Conservation (phyloP, 257 asterid genomes). For the Phtheirospermum japonicum region DNA sequence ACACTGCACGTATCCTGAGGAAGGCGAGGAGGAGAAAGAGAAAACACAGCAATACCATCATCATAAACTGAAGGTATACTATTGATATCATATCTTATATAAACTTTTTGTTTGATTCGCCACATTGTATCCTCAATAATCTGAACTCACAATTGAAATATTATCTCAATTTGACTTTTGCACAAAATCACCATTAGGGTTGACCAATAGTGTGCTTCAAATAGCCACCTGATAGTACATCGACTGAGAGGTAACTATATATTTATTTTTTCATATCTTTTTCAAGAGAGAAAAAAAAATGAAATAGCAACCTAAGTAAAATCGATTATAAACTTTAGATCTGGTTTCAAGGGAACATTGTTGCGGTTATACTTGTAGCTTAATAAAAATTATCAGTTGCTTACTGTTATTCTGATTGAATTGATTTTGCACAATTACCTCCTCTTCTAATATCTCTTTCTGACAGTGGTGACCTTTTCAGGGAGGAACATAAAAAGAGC, state of each 20-base stretch:
- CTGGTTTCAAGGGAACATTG: too few relatives aligned
- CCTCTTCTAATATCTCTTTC: constrained; percentile 16
- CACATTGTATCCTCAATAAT: constrained; percentile 1
- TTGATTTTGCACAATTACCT: background rate
- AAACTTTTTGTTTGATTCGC: constrained; percentile 11
- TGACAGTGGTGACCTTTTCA: constrained; percentile 20
- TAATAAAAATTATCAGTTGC: too few relatives aligned
- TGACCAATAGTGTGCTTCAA: too few relatives aligned
- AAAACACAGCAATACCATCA: constrained; percentile 55
- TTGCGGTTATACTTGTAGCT: too few relatives aligned
- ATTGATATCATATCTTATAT: background rate
- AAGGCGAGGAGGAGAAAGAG: constrained; percentile 91
- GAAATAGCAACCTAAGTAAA: too few relatives aligned
- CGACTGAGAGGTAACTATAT: too few relatives aligned
- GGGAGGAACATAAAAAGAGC: constrained; percentile 25
- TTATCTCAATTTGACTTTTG: constrained; percentile 1
- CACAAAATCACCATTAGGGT: background rate
- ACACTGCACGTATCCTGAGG: constrained; percentile 66
- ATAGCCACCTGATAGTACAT: too few relatives aligned
- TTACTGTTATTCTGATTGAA: background rate
- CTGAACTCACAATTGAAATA: background rate
- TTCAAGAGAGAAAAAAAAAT: too few relatives aligned
- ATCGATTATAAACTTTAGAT: too few relatives aligned
- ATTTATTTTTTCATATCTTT: too few relatives aligned
- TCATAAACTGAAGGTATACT: constrained; percentile 62